phyloP scores from a whole-genome alignment of 1,139 yeast genomes.

The Nadsonia commutata region DNA sequence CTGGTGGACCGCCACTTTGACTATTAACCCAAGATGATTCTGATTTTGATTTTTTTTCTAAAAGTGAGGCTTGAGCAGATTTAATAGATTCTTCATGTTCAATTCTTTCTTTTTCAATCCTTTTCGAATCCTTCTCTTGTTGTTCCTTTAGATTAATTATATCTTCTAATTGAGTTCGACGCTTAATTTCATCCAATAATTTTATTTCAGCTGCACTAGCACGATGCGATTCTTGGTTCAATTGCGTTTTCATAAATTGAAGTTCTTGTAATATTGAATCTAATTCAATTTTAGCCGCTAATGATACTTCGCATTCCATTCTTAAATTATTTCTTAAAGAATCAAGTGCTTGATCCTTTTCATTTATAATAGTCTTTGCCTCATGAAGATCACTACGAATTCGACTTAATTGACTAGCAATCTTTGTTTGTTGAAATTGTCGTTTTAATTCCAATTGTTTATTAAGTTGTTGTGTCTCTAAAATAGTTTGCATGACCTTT shows the following conservation, averaged over 20 bases:
- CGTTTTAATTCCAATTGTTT: slow-evolving; percentile 5
- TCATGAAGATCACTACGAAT: background rate
- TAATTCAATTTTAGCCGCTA: too few species aligned
- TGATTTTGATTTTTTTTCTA: too few species aligned
- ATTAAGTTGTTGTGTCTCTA: slow-evolving; percentile 17
- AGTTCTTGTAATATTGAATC: too few species aligned
- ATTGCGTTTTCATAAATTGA: background rate
- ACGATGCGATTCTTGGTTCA: background rate
- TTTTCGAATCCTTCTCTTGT: background rate
- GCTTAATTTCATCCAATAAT: background rate
- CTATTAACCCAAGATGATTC: too few species aligned
- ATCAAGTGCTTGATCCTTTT: too few species aligned
- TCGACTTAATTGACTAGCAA: background rate
- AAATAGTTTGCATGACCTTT: slow-evolving; percentile 17
- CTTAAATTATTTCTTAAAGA: too few species aligned
- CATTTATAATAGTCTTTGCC: background rate
- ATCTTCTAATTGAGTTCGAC: background rate
- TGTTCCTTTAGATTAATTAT: background rate
- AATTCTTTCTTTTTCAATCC: background rate
- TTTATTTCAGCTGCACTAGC: background rate
- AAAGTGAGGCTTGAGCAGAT: too few species aligned
- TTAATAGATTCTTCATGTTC: background rate
- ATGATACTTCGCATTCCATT: too few species aligned
- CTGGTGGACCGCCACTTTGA: too few species aligned
- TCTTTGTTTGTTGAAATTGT: slow-evolving; percentile 1